Evolutionary conservation across 305 asterid species (phyloP), one percentile per base, ranked within the genome.

Genomic region (Fraxinus paxiana): DNA sequence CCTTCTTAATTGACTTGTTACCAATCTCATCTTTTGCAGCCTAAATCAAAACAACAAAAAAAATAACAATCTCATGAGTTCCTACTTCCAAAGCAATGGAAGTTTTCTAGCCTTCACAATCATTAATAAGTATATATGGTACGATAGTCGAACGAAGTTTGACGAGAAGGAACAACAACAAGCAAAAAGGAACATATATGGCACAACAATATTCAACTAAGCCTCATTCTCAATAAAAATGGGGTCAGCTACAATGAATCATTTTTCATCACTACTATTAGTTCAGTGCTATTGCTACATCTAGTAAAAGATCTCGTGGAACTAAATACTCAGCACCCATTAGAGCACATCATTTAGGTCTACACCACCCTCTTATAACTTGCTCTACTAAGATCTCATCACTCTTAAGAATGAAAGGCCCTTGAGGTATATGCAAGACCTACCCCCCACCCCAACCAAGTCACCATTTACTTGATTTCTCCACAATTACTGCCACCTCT

Each of bases 1-100:
- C 99, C 90, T 87, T 96, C 91, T 89, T 96, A 85, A 79, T 87
- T 46, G 88, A 88, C 86, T 88, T 85, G 91, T 92, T 92, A 38
- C 91, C 97, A 70, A 92, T 83, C 89, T 94, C 98, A 82, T 92
- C 97, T 86, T 94, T 92, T 51, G 95, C 98, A 85, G 97, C 99
- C 99, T 92, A 83, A 18, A 79, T 59, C 6, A 56, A 24, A 56
- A 28, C 2, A 54, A 54, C 5, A 38, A 33, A 6, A 17, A 51
- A 75, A 51, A 59, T 0, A 61, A 30, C 43, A 82, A 20, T 31
- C 15, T 0, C 18, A 3, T 61, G 17, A 63, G 71, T 10, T 24
- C 71, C 30, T 33, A 15, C 34, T 75, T n/a, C n/a, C 73, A 37
- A 69, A 67, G 26, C 22, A 61, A 20, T 41, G 77, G 12, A 80